Evolutionary conservation across 108 stramenopile genomes (phyloP).

Genomic region (Nitzschia sp.): DNA sequence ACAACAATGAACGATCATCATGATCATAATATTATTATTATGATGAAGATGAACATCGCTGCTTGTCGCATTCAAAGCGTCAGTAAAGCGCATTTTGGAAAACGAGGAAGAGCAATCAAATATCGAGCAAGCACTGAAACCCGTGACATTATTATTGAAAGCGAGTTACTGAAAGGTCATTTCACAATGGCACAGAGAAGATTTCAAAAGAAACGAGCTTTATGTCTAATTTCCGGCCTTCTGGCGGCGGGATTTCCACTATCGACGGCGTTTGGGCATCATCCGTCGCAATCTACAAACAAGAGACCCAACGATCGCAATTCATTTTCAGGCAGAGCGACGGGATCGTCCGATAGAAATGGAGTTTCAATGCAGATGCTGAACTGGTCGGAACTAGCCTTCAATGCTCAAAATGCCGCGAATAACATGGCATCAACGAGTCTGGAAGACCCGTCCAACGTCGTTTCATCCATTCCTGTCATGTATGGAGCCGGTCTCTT

Average conservation of each 20-base stretch:
- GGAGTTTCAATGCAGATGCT: conserved; percentile 15
- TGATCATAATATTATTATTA: neutral
- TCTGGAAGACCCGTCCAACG: conserved; percentile 45
- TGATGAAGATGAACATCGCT: too few relatives aligned
- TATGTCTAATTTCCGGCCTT: too few relatives aligned
- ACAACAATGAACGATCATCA: neutral
- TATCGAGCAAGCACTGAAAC: too few relatives aligned
- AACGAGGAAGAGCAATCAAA: too few relatives aligned
- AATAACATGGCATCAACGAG: conserved; percentile 44
- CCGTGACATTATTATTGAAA: too few relatives aligned
- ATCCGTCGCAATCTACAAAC: neutral
- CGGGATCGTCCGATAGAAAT: neutral
- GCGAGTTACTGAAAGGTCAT: too few relatives aligned
- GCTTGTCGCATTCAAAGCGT: too few relatives aligned
- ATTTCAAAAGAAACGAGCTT: too few relatives aligned
- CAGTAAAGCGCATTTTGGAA: too few relatives aligned
- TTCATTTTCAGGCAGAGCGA: too few relatives aligned
- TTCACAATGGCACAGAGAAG: too few relatives aligned
- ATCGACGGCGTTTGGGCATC: neutral
- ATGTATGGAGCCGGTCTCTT: conserved; percentile 79
- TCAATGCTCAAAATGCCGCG: conserved; percentile 64
- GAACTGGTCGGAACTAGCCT: conserved; percentile 65
- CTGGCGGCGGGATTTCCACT: neutral
- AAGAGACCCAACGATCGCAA: too few relatives aligned
- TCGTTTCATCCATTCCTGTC: conserved; percentile 48